These are phyloP conservation scores for Capsella bursapastoris DNA, from an alignment of 345 rosid species.

Conservation along the genomic window DNA sequence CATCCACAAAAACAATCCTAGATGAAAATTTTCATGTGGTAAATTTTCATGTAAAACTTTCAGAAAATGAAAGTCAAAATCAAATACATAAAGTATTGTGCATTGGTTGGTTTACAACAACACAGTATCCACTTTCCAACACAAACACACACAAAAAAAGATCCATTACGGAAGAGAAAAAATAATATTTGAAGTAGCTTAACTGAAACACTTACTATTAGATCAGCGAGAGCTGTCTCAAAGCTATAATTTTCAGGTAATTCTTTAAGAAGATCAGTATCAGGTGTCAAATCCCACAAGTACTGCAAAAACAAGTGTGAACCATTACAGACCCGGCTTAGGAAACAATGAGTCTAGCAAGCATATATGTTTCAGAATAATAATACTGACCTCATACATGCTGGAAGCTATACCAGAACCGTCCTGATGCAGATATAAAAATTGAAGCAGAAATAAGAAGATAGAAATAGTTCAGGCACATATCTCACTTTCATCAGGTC, in stretches of 20 bases:
- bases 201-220: constrained; percentile 55
- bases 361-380: background rate
- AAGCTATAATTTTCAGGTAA: constrained; percentile 67
- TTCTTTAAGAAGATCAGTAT: constrained; percentile 58
- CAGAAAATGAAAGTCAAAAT: background rate
- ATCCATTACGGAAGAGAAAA: background rate
- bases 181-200: background rate
- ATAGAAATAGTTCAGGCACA: background rate
- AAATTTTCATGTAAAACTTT: background rate
- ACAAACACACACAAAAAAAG: background rate
- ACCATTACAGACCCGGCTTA: background rate
- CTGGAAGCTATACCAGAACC: constrained; percentile 46
- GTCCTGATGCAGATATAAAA: constrained; percentile 51
- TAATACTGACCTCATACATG: constrained; percentile 54
- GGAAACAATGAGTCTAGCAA: constrained; percentile 16
- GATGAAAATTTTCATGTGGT: background rate
- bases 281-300: constrained; percentile 87
- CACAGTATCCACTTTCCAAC: background rate
- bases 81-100: constrained; percentile 1
- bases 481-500: background rate
- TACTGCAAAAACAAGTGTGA: constrained; percentile 48
- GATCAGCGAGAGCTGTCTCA: constrained; percentile 77
- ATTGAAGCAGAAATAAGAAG: background rate
- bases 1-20: constrained; percentile 12
- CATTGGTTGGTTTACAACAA: constrained; percentile 7